Percentiles rank a stretch among this genome's conserved stretches.
Conservation (phyloP, 2,329 filamentous ascomycete genomes). For the Hypoxylon sp. region DNA sequence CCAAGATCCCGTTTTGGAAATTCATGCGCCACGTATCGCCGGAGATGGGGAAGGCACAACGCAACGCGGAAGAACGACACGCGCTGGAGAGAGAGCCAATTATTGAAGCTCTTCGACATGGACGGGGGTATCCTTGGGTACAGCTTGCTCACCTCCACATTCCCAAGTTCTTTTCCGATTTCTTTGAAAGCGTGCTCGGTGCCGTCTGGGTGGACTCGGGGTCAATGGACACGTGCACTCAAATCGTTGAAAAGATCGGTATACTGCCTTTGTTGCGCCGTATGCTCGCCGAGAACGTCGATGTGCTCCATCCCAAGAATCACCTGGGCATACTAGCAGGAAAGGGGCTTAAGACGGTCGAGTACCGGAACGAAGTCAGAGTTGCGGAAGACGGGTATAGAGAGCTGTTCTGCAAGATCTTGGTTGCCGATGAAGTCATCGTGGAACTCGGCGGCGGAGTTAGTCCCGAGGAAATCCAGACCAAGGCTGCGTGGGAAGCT, state of each 20-base stretch:
- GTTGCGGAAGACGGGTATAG: constrained; percentile 45
- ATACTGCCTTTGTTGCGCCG: constrained; percentile 74
- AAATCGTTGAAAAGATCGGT: constrained; percentile 74
- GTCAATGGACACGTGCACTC: constrained; percentile 70
- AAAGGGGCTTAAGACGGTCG: constrained; percentile 60
- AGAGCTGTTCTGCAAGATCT: constrained; percentile 61
- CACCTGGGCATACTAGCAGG: constrained; percentile 73
- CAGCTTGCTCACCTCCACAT: constrained; percentile 74
- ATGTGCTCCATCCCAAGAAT: constrained; percentile 77
- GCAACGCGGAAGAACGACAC: constrained; percentile 62
- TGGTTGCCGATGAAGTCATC: constrained; percentile 64
- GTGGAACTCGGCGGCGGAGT: constrained; percentile 63
- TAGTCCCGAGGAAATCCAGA: constrained; percentile 67
- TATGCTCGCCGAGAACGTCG: constrained; percentile 71
- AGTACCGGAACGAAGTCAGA: constrained; percentile 63
- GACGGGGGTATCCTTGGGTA: constrained; percentile 80
- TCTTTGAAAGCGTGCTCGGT: constrained; percentile 85
- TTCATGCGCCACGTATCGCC: constrained; percentile 75
- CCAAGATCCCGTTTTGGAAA: constrained; percentile 71
- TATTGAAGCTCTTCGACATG: constrained; percentile 63
- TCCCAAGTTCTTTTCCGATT: constrained; percentile 85
- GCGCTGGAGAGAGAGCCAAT: constrained; percentile 65
- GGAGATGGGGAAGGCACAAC: constrained; percentile 64
- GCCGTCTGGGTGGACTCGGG: constrained; percentile 86
- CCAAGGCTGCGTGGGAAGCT: constrained; percentile 68